phyloP scores from a whole-genome alignment of 371 early-diverging fungal species.

The Syncephalastrum monosporum region DNA sequence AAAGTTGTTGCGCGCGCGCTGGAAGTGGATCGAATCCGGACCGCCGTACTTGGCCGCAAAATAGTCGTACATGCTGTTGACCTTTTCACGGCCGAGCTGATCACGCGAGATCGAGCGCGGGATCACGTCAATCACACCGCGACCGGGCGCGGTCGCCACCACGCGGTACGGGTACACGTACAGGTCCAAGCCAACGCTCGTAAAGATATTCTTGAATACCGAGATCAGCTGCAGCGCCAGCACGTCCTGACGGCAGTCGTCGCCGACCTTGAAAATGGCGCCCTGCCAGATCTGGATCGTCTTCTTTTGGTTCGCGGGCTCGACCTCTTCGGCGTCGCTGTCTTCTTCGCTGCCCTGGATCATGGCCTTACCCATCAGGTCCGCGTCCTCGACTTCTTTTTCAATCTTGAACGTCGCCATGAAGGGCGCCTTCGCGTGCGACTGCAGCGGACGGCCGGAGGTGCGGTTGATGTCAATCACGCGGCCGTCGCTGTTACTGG shows the following conservation, averaged over 20 bases:
- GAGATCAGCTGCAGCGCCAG: slow-evolving; percentile 98
- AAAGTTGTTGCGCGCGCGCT: slow-evolving; percentile 93
- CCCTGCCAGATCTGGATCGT: slow-evolving; percentile 67
- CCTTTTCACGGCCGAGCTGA: slow-evolving; percentile 97
- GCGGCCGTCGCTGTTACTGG: slow-evolving; percentile 95
- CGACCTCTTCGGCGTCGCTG: slow-evolving; percentile 27
- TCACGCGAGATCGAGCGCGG: slow-evolving; percentile 98
- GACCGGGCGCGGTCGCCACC: slow-evolving; percentile 96
- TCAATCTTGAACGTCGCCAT: slow-evolving; percentile 98
- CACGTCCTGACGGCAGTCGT: slow-evolving; percentile 99
- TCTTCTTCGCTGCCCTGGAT: slow-evolving; percentile 27
- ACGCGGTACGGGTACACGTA: slow-evolving; percentile 98
- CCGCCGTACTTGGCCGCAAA: slow-evolving; percentile 95
- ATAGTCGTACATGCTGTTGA: slow-evolving; percentile 96
- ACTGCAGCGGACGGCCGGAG: slow-evolving; percentile 96
- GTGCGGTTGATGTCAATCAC: slow-evolving; percentile 95
- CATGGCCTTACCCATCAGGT: slow-evolving; percentile 50
- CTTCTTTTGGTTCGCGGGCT: slow-evolving; percentile 18
- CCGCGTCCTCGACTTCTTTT: slow-evolving; percentile 52
- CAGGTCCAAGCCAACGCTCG: slow-evolving; percentile 88
- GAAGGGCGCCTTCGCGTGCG: slow-evolving; percentile 99
- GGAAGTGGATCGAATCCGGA: slow-evolving; percentile 88
- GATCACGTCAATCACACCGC: slow-evolving; percentile 99
- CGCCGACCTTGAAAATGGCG: slow-evolving; percentile 99
- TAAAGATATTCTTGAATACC: slow-evolving; percentile 96